Base-by-base conservation (phyloP, 148 eudicot species). In the Cornus controversa region DNA sequence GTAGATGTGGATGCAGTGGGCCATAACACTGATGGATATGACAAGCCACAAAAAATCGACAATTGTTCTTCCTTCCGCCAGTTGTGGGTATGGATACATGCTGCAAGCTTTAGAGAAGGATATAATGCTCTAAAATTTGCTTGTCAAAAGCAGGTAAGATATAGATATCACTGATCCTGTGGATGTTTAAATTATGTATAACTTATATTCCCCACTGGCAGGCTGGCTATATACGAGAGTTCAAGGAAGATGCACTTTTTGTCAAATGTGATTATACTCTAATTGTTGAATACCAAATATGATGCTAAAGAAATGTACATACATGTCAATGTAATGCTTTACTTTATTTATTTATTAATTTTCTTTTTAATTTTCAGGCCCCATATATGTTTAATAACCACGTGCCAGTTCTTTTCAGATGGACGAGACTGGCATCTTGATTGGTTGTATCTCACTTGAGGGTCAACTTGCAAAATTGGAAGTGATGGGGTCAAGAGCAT, bases 31-130 rank as follows among this genome's bases (percentile, higher is more conserved):
- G 76, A 83, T 31, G 79, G 34, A 34, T 29, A 4, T 58, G 65
- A 57, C 50, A 78, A 37, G 70, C 54, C 47, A 62, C 54, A 66
- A 10, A 69, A 45, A 27, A 74, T 29, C 73, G 80, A 74, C 62
- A 42, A 75, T 3, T 42, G 73, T 58, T 57, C 79, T 73, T 37
- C 75, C 42, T 70, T 58, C 40, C 92, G 92, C 47, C 91, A 82
- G 75, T 80, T 96, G 57, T 93, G 92, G 99, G 77, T 96, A 75
- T 96, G 98, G 98, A 86, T 96, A 81, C 98, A 93, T 88, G 90
- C 93, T 57, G 87, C 97, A 24, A 88, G 89, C 75, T 87, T 87
- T 70, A 50, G 53, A 50, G 93, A 96, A 89, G 99, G 93, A 76
- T 78, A 85, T 83, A 89, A 89, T 79, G 88, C 85, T 74, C 75